Base-by-base conservation (phyloP, 257 asterid species). In the Salvia rosmarinus region DNA sequence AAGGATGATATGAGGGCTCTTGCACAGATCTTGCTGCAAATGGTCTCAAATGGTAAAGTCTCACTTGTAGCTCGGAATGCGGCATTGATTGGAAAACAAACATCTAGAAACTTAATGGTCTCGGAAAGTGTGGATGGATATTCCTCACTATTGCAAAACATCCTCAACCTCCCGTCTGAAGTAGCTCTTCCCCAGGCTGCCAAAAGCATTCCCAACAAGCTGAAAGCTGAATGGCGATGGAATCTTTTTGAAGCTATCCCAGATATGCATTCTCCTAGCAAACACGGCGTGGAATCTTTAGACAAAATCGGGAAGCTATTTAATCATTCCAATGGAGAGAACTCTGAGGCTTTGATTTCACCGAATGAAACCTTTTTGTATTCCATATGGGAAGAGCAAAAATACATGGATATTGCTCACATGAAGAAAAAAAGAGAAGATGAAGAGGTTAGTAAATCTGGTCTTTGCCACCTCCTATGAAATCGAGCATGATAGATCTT, bases 381-480 rank as follows among this genome's bases (percentile, higher is more conserved):
- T 71, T 34, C 71, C 63, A 92, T 95, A 39, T 95, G 99, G 99
- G 95, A 85, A 70, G 95, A 92, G 63, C 92, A 95, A 68, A 87
- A 82, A 79, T n/a, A 59, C 60, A 70, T 76, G 60, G 96, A 92
- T 84, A 70, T 78, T 77, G 81, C 75, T 57, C 57, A 77, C 73
- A 20, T 67, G 85, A 88, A 76, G 74, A 90, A 90, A 78, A 78
- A 89, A 72, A 90, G 87, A 83, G 97, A 95, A 81, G 97, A 95
- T 13, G 97, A 92, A 20, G 96, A 91, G 93, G 99, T 85, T 62
- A 72, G 73, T 49, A 21, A 43, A 25, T 51, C 43, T 71, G 39
- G 28, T 62, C 68, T 71, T 60, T 23, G 6, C 80, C 75, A 51
- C 23, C 20, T 68, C 73, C 59, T 21, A 47, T 35, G 37, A 12